A percentile compares a stretch with the other conserved stretches of the same genome.
Evolutionary conservation across 2,329 filamentous ascomycete genomes (phyloP).

Genomic region (Colletotrichum sansevieriae): DNA sequence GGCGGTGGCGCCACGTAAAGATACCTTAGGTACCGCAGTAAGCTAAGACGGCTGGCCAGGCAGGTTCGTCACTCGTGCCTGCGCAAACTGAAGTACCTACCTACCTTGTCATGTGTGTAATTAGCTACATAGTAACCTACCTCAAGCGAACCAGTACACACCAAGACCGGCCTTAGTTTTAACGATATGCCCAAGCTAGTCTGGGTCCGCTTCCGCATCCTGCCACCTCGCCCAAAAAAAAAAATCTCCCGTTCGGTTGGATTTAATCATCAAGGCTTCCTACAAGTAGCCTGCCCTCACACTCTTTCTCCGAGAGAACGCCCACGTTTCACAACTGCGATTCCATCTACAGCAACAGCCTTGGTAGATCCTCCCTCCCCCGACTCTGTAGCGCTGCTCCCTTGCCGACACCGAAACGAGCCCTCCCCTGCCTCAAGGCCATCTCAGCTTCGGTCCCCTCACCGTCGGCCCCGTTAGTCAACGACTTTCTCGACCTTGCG

Average conservation of each 20-base stretch:
- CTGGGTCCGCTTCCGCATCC: constrained; percentile 35
- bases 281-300: not conserved
- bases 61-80: not conserved
- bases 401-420: constrained; percentile 22
- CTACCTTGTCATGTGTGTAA: not conserved
- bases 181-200: constrained; percentile 37
- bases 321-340: not conserved
- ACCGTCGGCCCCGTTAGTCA: constrained; percentile 4
- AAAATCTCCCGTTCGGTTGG: constrained; percentile 28
- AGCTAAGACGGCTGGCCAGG: constrained; percentile 16
- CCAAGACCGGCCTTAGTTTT: constrained; percentile 16
- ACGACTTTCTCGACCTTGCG: not conserved
- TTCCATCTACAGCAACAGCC: not conserved
- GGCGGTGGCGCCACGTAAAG: constrained; percentile 34
- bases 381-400: not conserved
- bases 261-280: constrained; percentile 31
- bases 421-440: not conserved
- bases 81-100: not conserved
- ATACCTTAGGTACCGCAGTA: constrained; percentile 5
- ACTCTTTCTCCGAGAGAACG: constrained; percentile 25
- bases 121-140: too few species aligned
- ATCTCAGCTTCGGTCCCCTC: constrained; percentile 20
- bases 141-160: constrained; percentile 17
- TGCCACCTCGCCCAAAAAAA: constrained; percentile 40
- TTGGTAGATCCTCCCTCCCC: not conserved